Evolutionary conservation across 1,284 basidiomycete species (phyloP), one percentile per base, ranked within the genome.

Genomic region (Tremellales sp.): DNA sequence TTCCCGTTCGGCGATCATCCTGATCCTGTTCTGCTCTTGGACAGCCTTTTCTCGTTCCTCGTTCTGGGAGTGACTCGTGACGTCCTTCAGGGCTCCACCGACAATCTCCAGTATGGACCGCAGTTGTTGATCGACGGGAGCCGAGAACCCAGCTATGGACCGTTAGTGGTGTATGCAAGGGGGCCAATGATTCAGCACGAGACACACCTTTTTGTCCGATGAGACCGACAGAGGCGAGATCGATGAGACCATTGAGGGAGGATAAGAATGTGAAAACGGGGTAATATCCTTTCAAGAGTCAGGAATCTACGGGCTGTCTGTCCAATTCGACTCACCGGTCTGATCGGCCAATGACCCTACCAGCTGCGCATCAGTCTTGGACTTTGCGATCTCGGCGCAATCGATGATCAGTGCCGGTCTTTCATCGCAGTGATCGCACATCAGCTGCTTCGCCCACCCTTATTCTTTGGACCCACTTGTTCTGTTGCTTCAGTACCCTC

Each of bases 221-320:
- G 19, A 98, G 66, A 6, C 93, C 92, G 29, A 93, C 81, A 45
- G 86, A 85, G 0, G 89, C 92, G n/a, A 98, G 78, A 65, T 98
- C 94, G 50, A 97, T 83, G 47, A 97, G 73, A 53, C 81, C 86
- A 66, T 84, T 90, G 61, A 94, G 71, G 1, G 86, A 89, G 61
- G 85, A 85, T 46, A 95, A 73, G 76, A 93, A 90, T 4, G 85
- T 85, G 72, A 97, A 97, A 5, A 90, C 78, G 2, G 92, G 92
- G 78, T 84, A 85, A 70, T 94, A 95, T 27, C 63, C 75, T 72
- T 27, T 5, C 28, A 27, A 9, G 31, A 19, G 35, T 45, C 28
- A 47, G 35, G 41, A 39, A 9, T 13, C 19, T 10, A n/a, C 8
- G 24, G 19, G 46, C 21, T 34, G 24, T 41, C 28, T 19, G 12